Evolutionary conservation across 2,329 filamentous ascomycete genomes (phyloP).

Genomic region (Colletotrichum sp.): DNA sequence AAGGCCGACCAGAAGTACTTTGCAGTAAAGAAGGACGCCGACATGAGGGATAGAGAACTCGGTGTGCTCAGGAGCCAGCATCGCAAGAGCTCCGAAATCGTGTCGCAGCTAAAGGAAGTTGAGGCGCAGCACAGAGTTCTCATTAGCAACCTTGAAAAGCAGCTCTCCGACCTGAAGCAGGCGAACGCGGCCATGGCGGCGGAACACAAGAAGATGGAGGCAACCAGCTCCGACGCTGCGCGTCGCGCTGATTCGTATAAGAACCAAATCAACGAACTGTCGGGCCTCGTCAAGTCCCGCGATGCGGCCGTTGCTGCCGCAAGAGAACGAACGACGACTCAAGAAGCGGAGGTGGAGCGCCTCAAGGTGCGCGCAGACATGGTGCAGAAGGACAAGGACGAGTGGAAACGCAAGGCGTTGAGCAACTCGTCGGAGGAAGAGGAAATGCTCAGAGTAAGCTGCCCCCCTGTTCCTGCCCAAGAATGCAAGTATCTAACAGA

Average conservation of each 20-base stretch:
- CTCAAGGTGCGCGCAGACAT: constrained; percentile 79
- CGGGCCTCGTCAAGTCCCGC: constrained; percentile 74
- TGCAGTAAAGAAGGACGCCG: constrained; percentile 91
- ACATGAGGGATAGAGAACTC: constrained; percentile 82
- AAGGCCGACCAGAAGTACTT: constrained; percentile 99
- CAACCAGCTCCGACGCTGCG: constrained; percentile 70
- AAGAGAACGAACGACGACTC: constrained; percentile 62
- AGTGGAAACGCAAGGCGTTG: constrained; percentile 82
- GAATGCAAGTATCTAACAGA: constrained; percentile 24
- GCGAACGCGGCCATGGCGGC: constrained; percentile 72
- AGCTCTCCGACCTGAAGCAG: constrained; percentile 82
- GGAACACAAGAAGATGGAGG: constrained; percentile 79
- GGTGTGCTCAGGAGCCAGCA: constrained; percentile 82
- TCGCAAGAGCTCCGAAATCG: constrained; percentile 89
- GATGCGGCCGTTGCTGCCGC: constrained; percentile 63
- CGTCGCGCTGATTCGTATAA: constrained; percentile 75
- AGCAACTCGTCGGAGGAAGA: constrained; percentile 84
- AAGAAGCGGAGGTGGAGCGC: constrained; percentile 80
- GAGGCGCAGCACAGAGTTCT: constrained; percentile 79
- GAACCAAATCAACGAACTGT: constrained; percentile 78
- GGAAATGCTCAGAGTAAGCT: constrained; percentile 83
- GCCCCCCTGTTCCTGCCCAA: background rate
- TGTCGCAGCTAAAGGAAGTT: constrained; percentile 89
- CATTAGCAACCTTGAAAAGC: constrained; percentile 87
- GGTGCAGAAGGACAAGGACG: constrained; percentile 81